phyloP scores from a whole-genome alignment of 225 moss, liverwort and hornwort genomes.

The Neckera pumila region DNA sequence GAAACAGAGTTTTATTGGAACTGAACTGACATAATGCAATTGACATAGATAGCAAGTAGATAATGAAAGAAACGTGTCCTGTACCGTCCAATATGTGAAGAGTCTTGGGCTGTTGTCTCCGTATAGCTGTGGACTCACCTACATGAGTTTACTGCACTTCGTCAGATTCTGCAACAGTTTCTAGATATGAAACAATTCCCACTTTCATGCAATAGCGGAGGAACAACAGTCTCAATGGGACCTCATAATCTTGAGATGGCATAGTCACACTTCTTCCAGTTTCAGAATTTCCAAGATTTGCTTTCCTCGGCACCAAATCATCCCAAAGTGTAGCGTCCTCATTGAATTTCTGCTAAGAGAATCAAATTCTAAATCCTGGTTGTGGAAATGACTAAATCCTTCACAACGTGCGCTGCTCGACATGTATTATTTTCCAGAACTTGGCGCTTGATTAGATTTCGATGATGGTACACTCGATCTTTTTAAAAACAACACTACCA shows the following conservation, averaged over 20 bases:
- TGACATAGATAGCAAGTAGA: neutral
- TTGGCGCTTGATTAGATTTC: neutral
- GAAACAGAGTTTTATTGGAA: neutral
- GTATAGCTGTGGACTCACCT: slow-evolving; percentile 44
- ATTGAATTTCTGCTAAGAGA: neutral
- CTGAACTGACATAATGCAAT: neutral
- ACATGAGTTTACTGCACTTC: neutral
- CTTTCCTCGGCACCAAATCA: neutral
- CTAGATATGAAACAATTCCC: neutral
- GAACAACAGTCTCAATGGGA: neutral
- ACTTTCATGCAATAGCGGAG: neutral
- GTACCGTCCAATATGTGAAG: slow-evolving; percentile 56
- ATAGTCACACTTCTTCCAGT: neutral
- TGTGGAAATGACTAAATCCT: neutral
- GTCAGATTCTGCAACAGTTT: neutral
- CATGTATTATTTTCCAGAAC: neutral
- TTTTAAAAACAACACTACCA: neutral
- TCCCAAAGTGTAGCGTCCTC: neutral
- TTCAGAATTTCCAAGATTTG: neutral
- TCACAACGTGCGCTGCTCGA: neutral
- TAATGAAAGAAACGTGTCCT: neutral
- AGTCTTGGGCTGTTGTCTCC: slow-evolving; percentile 41
- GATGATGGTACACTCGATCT: neutral
- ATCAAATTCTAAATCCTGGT: neutral
- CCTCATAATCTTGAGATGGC: neutral